Evolutionary conservation across 164 flowering plant genomes (phyloP), one percentile per base, ranked within the genome.

Genomic region (Nelumbo lutea): DNA sequence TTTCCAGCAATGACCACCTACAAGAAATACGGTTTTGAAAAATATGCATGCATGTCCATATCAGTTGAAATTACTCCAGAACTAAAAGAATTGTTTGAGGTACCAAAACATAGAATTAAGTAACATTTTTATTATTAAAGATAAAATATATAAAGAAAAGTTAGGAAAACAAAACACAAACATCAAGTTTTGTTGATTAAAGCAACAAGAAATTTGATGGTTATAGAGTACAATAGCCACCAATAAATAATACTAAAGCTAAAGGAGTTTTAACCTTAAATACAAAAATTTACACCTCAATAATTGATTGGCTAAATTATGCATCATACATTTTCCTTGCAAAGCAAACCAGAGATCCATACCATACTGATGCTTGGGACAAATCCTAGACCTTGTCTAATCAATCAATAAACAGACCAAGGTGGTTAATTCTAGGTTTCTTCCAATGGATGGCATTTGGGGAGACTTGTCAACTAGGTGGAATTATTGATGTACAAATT

Each of bases 1-100:
- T 92, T 79, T 96, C 99, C 78, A 96, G 81, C 66, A 96, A 83
- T 62, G 99, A 91, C 98, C 98, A 96, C 99, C 99, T 96, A 76
- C 55, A 73, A 61, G 27, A 63, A 58, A 63, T 62, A 70, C 40
- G 64, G 51, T 27, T 27, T 27, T 27, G 61, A 48, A 39, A 9
- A 14, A 60, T 10, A 60, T 9, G 58, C 41, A 52, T 48, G 42
- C 46, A 51, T 45, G 8, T 55, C 53, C 8, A 42, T 27, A 46
- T n/a, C 14, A 68, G 7, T 13, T 65, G 8, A 57, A 48, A 46
- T 52, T 59, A 51, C 39, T 38, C 13, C n/a, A 67, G 42, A 58
- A 38, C 27, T 1, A 55, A 66, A 43, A n/a, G 11, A 66, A 43
- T 66, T 43, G 53, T 13, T 45, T 53, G 45, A 38, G 56, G 11